A percentile compares a stretch with the other conserved stretches of the same genome.
Conservation (phyloP, 495 filamentous ascomycete genomes). For the Xylaria grammica region DNA sequence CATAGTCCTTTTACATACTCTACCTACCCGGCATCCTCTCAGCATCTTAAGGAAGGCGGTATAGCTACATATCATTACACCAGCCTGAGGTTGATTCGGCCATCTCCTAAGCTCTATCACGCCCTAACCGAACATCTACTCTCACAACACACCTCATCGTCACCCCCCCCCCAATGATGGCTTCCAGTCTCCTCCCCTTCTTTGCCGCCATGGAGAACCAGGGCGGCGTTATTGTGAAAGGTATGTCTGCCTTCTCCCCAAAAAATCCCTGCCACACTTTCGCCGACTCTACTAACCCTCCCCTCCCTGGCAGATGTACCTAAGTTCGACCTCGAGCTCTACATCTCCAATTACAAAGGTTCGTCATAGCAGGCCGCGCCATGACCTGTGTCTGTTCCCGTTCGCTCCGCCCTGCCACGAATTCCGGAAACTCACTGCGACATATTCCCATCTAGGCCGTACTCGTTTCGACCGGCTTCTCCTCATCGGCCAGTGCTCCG, state of each 20-base stretch:
- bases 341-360: slow-evolving; percentile 92
- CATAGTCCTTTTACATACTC: no score
- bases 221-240: slow-evolving; percentile 51
- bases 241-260: slow-evolving; percentile 39
- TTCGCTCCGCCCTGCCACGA: background rate
- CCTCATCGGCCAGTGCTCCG: slow-evolving; percentile 78
- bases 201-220: slow-evolving; percentile 53
- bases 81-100: background rate
- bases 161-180: slow-evolving; percentile 26
- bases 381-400: slow-evolving; percentile 5
- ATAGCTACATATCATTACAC: background rate
- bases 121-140: background rate
- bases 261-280: background rate
- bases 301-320: slow-evolving; percentile 65
- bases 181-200: slow-evolving; percentile 41
- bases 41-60: background rate
- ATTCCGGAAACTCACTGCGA: slow-evolving; percentile 15
- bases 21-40: background rate
- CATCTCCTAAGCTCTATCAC: background rate
- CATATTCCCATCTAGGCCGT: slow-evolving; percentile 55
- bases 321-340: slow-evolving; percentile 91
- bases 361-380: slow-evolving; percentile 21
- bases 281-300: background rate
- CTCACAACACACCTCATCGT: background rate
- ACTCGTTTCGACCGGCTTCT: slow-evolving; percentile 80